Evolutionary conservation across 495 filamentous ascomycete genomes (phyloP), one percentile per base, ranked within the genome.

Genomic region (Sporormia fimetaria): DNA sequence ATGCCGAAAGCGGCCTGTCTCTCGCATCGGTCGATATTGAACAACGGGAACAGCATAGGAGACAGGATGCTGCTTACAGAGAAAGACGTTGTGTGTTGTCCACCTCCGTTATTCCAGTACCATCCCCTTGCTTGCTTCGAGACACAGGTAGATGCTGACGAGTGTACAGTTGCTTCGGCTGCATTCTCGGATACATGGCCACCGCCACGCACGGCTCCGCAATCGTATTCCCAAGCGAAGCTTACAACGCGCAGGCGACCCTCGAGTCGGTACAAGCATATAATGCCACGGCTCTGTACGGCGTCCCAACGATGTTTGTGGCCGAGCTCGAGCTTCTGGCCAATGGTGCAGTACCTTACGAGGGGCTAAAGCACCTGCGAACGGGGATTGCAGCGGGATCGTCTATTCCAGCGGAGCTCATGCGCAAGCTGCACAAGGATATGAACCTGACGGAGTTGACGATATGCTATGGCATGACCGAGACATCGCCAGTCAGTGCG

Each of bases 401-500:
- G 34, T 81, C 74, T 27, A 78, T 98, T 14, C 90, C 88, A 0
- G 70, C 78, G 3, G 75, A 83, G 39, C 58, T 98, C 17, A 94
- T 98, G 90, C 73, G 75, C 11, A 78, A 74, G 42, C 57, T 98
- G 11, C 82, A 88, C 51, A 65, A 64, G 24, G 67, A 57, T n/a
- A 64, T 95, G 4, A 92, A 92, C 33, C 64, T 98, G 21, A 76
- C 72, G 0, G 82, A 94, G 21, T 56, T 95, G 39, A 94, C 87
- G 0, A 95, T 94, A 51, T 94, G 90, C 66, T 98, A 98, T 60
- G 90, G 87, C 25, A 98, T 98, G 90, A 98, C 90, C 10, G 90
- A 98, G 62, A 98, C 90, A 0, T 79, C 74, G 33, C 90, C 90
- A n/a, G 87, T 94, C 0, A 81, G 75, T 27, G 75, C 74, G 31